phyloP scores from a whole-genome alignment of 2,329 filamentous ascomycete species.

The Claviceps monticola region DNA sequence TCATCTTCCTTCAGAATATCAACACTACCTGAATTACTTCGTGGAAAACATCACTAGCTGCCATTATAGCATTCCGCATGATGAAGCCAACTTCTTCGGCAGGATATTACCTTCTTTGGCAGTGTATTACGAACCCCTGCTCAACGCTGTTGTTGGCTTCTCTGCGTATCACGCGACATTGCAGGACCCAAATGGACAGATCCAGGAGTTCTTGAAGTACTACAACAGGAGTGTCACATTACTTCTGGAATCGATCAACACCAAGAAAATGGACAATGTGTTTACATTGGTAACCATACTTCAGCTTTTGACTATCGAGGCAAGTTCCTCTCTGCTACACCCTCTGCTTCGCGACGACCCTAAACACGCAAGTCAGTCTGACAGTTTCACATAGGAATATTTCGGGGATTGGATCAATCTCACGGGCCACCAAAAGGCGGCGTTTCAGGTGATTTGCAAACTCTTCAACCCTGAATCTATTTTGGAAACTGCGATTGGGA shows the following conservation, averaged over 20 bases:
- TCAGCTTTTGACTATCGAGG: constrained; percentile 87
- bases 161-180: constrained; percentile 76
- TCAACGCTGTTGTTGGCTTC: constrained; percentile 81
- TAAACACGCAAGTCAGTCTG: constrained; percentile 1
- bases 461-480: constrained; percentile 67
- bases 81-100: constrained; percentile 60
- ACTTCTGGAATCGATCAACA: constrained; percentile 57
- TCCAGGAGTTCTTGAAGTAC: constrained; percentile 73
- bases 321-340: constrained; percentile 24
- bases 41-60: constrained; percentile 63
- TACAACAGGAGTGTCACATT: constrained; percentile 79
- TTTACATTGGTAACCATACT: constrained; percentile 75
- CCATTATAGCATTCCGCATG: constrained; percentile 67
- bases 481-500: constrained; percentile 54
- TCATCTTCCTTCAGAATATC: constrained; percentile 53
- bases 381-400: constrained; percentile 55
- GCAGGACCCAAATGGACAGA: constrained; percentile 52
- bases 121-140: constrained; percentile 58
- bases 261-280: constrained; percentile 55
- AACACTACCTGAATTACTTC: constrained; percentile 68
- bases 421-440: constrained; percentile 83
- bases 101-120: constrained; percentile 59
- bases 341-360: neutral
- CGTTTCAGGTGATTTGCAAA: constrained; percentile 63
- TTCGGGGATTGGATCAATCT: constrained; percentile 92